phyloP scores from a whole-genome alignment of 345 rosid genomes.

The Hibiscus trionum region DNA sequence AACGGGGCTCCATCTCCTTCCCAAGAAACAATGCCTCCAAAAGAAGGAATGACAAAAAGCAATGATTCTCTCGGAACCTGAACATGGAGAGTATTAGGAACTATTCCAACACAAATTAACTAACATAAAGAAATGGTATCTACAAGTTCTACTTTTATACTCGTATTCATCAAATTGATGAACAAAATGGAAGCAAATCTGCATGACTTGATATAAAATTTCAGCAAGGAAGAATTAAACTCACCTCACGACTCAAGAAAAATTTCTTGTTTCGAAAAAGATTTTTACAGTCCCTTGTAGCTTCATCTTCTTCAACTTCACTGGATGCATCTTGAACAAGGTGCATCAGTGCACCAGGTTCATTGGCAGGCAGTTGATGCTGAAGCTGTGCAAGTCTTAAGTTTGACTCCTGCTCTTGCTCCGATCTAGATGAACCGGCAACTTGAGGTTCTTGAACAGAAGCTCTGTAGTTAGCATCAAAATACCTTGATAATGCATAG shows the following conservation, averaged over 20 bases:
- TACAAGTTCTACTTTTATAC: background rate
- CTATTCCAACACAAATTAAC: background rate
- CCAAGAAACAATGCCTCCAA: conserved; percentile 95
- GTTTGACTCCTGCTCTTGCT: conserved; percentile 51
- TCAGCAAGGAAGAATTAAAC: background rate
- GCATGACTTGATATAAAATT: background rate
- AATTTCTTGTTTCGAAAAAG: conserved; percentile 67
- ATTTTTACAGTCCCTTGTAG: conserved; percentile 65
- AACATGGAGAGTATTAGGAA: conserved; percentile 3
- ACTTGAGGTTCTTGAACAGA: conserved; percentile 28
- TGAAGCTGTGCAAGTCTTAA: conserved; percentile 93
- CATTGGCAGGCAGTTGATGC: conserved; percentile 84
- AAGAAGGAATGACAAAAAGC: conserved; percentile 85
- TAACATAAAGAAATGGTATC: background rate
- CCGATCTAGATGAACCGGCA: conserved; percentile 34
- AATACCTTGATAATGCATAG: conserved; percentile 77
- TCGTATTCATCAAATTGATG: background rate
- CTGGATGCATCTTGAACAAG: conserved; percentile 51
- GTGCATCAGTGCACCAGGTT: conserved; percentile 93
- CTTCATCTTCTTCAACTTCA: conserved; percentile 86
- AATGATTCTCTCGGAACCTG: conserved; percentile 96
- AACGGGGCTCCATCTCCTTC: conserved; percentile 93
- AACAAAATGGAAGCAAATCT: conserved; percentile 1
- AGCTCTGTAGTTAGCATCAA: conserved; percentile 51
- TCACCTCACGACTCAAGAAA: conserved; percentile 96